These are phyloP conservation scores for Penicillium cinerascens DNA, from an alignment of 495 filamentous ascomycete genomes.

Conservation along the genomic window DNA sequence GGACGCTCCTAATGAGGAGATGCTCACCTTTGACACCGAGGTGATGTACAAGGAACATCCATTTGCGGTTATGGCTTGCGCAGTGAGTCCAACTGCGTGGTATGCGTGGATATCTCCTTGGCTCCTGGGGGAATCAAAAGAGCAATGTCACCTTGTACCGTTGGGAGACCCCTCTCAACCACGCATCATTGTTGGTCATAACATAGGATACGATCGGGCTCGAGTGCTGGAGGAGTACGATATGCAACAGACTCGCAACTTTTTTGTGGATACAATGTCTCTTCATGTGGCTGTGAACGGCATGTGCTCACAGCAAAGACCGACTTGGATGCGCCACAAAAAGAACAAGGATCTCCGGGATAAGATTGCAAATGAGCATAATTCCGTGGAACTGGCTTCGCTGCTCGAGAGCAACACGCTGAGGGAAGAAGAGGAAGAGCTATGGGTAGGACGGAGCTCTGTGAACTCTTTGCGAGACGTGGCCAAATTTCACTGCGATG, in stretches of 20 bases:
- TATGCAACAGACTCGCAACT: slow-evolving; percentile 74
- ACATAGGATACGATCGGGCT: slow-evolving; percentile 92
- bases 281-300: slow-evolving; percentile 97
- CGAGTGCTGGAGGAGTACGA: slow-evolving; percentile 87
- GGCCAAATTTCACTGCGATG: slow-evolving; percentile 90
- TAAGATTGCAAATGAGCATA: slow-evolving; percentile 67
- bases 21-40: slow-evolving; percentile 93
- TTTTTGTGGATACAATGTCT: slow-evolving; percentile 97
- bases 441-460: slow-evolving; percentile 92
- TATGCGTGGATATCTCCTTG: slow-evolving; percentile 98
- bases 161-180: slow-evolving; percentile 67
- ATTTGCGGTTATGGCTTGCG: slow-evolving; percentile 95
- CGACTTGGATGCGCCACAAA: slow-evolving; percentile 93
- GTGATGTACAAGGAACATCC: slow-evolving; percentile 91
- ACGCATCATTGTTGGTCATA: slow-evolving; percentile 86
- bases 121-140: slow-evolving; percentile 79
- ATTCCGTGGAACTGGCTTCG: slow-evolving; percentile 64
- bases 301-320: slow-evolving; percentile 96
- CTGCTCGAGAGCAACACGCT: slow-evolving; percentile 65
- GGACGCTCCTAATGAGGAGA: slow-evolving; percentile 70
- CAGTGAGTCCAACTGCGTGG: slow-evolving; percentile 82
- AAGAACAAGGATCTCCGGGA: slow-evolving; percentile 85
- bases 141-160: slow-evolving; percentile 76
- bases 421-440: slow-evolving; percentile 82
- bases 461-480: slow-evolving; percentile 95